These are phyloP conservation scores for Zychaea mexicana DNA, from an alignment of 371 early-diverging fungal species.

Conservation along the genomic window DNA sequence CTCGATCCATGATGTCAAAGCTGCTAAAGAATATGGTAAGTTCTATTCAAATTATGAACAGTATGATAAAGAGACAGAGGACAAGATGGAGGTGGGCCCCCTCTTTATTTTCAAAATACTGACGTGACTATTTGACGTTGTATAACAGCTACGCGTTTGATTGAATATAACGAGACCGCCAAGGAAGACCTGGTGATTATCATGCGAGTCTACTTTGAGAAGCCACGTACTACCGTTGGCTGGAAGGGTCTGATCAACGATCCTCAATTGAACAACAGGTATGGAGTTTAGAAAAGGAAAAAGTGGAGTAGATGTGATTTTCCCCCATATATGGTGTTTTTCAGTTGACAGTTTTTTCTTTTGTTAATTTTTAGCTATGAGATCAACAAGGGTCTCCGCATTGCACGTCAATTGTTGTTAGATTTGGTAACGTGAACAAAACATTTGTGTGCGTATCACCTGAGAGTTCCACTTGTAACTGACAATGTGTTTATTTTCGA, in stretches of 20 bases:
- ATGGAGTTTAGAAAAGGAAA: not conserved
- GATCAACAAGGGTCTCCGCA: slow-evolving; percentile 90
- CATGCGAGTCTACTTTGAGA: slow-evolving; percentile 95
- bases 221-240: slow-evolving; percentile 92
- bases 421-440: slow-evolving; percentile 47
- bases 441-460: not conserved
- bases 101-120: not conserved
- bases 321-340: not conserved
- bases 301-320: not conserved
- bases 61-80: not conserved
- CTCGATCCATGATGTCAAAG: slow-evolving; percentile 89
- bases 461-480: not conserved
- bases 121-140: not conserved
- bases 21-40: slow-evolving; percentile 86
- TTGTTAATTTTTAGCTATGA: slow-evolving; percentile 55
- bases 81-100: not conserved
- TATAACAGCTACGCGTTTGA: slow-evolving; percentile 43
- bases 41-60: not conserved
- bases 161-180: slow-evolving; percentile 56
- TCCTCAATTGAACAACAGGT: slow-evolving; percentile 65
- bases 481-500: not conserved
- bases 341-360: not conserved
- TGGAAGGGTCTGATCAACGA: slow-evolving; percentile 93
- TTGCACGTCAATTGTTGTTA: slow-evolving; percentile 74
- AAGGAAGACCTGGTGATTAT: slow-evolving; percentile 78